Evolutionary conservation across 345 rosid genomes (phyloP), one percentile per base, ranked within the genome.

Genomic region (Salix brachista): DNA sequence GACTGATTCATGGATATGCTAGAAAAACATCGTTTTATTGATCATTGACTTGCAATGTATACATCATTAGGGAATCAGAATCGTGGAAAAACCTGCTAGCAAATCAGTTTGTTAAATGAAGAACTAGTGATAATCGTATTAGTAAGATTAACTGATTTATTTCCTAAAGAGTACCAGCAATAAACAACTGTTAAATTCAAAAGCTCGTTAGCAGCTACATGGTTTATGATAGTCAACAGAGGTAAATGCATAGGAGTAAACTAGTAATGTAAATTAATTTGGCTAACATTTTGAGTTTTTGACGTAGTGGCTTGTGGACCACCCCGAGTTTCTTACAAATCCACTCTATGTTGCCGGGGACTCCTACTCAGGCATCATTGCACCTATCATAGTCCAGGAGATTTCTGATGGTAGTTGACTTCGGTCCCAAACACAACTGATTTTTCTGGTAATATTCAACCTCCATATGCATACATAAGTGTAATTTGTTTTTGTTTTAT

Each of bases 291-390:
- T 25, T 17, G 54, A 41, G 14, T 39, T 26, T 12, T 17, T 28
- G 58, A 32, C 8, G 5, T 79, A 83, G 86, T 86, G 88, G 88
- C 80, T 86, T 16, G 7, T 56, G 48, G 65, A 36, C 42, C 88
- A 86, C 64, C 81, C 84, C 12, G 65, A 73, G 17, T 83, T 81
- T 36, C 80, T 58, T 11, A 23, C 9, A 8, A 86, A 81, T 82
- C 65, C 71, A 12, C 80, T 83, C 54, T 85, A 81, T 23, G 42
- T 86, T n/a, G 72, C 80, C 1, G 86, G 88, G 3, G 88, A 81
- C 36, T 86, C 88, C 1, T 86, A 81, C 30, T 28, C 65, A 6
- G 80, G 75, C 26, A 66, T 72, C 23, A 16, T 28, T 48, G 64
- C n/a, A 44, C 69, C 50, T 19, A 3, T 62, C 19, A 21, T 78